Evolutionary conservation across 1,139 yeast genomes (phyloP), one percentile per base, ranked within the genome.

Genomic region (Saccharomyces hybrid): DNA sequence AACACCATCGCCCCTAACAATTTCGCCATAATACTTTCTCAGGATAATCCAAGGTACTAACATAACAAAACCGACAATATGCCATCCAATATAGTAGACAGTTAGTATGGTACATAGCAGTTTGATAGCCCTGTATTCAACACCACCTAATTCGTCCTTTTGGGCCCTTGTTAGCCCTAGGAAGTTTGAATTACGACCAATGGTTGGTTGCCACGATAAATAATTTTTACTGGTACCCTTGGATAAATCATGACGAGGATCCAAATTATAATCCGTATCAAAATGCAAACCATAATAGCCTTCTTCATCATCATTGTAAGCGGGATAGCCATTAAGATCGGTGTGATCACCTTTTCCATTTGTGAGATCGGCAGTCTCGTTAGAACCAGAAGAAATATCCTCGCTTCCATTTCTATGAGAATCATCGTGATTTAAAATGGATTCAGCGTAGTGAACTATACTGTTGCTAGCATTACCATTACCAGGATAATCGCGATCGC

Each of bases 221-320:
- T n/a, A n/a, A n/a, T n/a, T n/a, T n/a, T 83, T 73, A 54, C 83
- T 79, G 79, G 79, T 79, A 6, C 64, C 63, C 54, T 73, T 63
- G n/a, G 64, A 52, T 32, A 66, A 42, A 62, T 58, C 58, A 11
- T 58, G 58, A 3, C 54, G 50, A 9, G 54, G 46, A 7, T 50
- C 54, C 27, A 57, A 54, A 28, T 55, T 52, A 48, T 57, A 54
- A 49, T 60, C 62, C 11, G 54, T 50, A 44, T 60, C 68, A 49
- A 58, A 59, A 51, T 62, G 57, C 48, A 60, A 26, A 2, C 65
- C 65, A 48, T 58, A 63, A 53, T 62, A 59, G 3, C 61, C 67
- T 9, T 55, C 61, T 32, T 60, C 59, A 9, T 63, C 65, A 31
- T 55, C 60, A 31, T 58, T 52, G 50, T 58, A 47, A 2, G 47